phyloP scores from a whole-genome alignment of 169 alveolate species.

The Plasmodium relictum region DNA sequence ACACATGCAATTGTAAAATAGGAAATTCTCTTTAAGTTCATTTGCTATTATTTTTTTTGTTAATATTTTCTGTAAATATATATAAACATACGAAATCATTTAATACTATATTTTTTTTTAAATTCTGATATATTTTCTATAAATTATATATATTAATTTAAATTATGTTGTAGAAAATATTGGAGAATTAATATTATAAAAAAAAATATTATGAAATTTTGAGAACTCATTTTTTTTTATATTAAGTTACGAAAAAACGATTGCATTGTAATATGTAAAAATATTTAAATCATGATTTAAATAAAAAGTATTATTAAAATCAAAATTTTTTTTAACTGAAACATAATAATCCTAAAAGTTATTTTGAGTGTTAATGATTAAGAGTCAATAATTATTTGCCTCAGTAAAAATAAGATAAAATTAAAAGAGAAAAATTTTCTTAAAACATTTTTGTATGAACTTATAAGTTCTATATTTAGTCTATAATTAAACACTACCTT shows the following conservation, averaged over 20 bases:
- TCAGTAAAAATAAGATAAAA: too few species aligned
- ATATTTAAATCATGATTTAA: too few species aligned
- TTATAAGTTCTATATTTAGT: too few species aligned
- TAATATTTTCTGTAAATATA: not conserved
- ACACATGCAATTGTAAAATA: conserved; percentile 34
- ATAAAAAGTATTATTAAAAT: too few species aligned
- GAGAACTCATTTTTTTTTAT: not conserved
- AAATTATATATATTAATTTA: conserved; percentile 4
- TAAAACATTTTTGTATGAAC: too few species aligned
- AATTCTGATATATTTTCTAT: not conserved
- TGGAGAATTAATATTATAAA: not conserved
- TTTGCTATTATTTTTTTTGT: not conserved
- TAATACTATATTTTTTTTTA: not conserved
- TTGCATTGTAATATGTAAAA: not conserved
- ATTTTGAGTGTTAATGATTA: too few species aligned
- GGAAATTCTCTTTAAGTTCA: conserved; percentile 7
- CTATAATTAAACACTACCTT: too few species aligned
- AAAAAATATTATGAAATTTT: not conserved
- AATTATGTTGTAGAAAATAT: not conserved
- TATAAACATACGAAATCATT: too few species aligned
- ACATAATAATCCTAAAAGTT: too few species aligned
- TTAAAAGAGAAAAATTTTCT: too few species aligned
- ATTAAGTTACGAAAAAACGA: conserved; percentile 7
- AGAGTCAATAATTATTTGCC: too few species aligned
- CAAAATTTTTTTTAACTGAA: too few species aligned